A percentile compares a stretch with the other conserved stretches of the same genome.
phyloP scores from a whole-genome alignment of 2,329 filamentous ascomycete species.

The Conoideocrella luteorostrata region DNA sequence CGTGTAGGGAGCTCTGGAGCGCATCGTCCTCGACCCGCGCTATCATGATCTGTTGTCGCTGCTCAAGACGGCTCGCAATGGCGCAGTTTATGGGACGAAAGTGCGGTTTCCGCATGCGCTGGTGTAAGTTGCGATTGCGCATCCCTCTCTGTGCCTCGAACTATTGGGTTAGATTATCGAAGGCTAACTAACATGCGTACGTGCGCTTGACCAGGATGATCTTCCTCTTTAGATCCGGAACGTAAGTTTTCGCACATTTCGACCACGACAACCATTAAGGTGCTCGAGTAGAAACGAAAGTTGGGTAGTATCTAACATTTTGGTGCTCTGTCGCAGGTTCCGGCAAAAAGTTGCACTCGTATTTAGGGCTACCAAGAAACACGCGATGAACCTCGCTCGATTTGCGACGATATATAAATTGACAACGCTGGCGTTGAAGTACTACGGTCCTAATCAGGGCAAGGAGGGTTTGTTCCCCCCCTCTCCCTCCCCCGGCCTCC shows the following conservation, averaged over 20 bases:
- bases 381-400: constrained; percentile 84
- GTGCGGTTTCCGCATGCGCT: constrained; percentile 97
- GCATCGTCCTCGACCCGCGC: constrained; percentile 71
- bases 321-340: constrained; percentile 34
- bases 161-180: too few relatives aligned
- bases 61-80: constrained; percentile 91
- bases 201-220: constrained; percentile 63
- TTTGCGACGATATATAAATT: constrained; percentile 91
- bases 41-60: constrained; percentile 82
- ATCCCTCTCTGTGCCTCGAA: too few relatives aligned
- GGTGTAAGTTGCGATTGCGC: constrained; percentile 50
- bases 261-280: too few relatives aligned
- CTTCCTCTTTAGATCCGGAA: constrained; percentile 88
- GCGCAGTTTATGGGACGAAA: constrained; percentile 92
- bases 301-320: background rate
- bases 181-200: too few relatives aligned
- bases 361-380: constrained; percentile 78
- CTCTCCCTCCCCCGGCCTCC: constrained; percentile 15
- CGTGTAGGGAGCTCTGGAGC: constrained; percentile 52
- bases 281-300: background rate
- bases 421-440: constrained; percentile 67
- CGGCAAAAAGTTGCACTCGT: constrained; percentile 73
- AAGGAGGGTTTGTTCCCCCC: constrained; percentile 42
- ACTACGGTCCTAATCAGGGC: constrained; percentile 49
- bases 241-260: too few relatives aligned